Evolutionary conservation across 2,329 filamentous ascomycete genomes (phyloP), one percentile per base, ranked within the genome.

Genomic region (Neurospora crassa): DNA sequence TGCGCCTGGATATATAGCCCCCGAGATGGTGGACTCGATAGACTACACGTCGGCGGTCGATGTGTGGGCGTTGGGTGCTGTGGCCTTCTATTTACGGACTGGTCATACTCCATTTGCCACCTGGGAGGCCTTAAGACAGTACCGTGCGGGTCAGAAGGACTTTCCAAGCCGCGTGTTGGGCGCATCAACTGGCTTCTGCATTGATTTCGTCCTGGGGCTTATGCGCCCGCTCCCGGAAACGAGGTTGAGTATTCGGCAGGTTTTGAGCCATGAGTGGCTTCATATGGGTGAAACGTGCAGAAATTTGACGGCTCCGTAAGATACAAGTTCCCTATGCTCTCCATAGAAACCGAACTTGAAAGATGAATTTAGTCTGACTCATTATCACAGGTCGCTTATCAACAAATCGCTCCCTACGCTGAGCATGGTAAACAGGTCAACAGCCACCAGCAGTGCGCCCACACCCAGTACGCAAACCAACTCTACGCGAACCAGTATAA

Each of bases 61-160:
- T 29, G 75, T 77, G 40, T 78, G 77, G 76, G 75, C 76, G 1
- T 69, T 78, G n/a, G 77, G 77, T 1, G 74, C 72, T 1, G 68
- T 78, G 5, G 71, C 72, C 1, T 75, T 73, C 68, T 68, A 70
- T 24, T 68, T 72, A 67, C 24, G 69, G 5, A 68, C 68, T 3
- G 42, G 43, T 8, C 10, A 47, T 47, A 10, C n/a, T 47, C 45
- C 45, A 14, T 47, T 47, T 24, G 10, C n/a, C n/a, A 20, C n/a
- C 24, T 11, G 8, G 12, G n/a, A 47, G 8, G n/a, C 20, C 45
- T 47, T 47, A 20, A 5, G 1, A 2, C n/a, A 47, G 10, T 47
- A 47, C 12, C 45, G 11, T 4, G 45, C 45, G 45, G 45, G n/a
- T n/a, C 45, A 47, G 6, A 47, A 24, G 20, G 45, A 47, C n/a